A percentile compares a stretch with the other conserved stretches of the same genome.
Conservation (phyloP, 148 eudicot species). For the Vaccinium corymbosum region DNA sequence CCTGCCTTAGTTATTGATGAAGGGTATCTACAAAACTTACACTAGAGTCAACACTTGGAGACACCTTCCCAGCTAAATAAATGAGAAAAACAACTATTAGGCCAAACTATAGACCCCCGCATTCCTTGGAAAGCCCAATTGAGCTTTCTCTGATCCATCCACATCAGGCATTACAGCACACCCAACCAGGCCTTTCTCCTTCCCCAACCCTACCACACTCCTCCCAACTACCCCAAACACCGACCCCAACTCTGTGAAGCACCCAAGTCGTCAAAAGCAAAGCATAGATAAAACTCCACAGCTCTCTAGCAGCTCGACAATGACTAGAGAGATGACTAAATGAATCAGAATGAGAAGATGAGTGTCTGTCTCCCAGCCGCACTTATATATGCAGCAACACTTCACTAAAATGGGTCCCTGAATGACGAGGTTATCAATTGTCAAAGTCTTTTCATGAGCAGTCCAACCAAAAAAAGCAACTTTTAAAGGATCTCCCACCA, state of each 20-base stretch:
- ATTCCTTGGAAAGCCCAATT: not conserved
- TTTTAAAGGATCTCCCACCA: not conserved
- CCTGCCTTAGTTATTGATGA: not conserved
- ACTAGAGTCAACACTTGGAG: not conserved
- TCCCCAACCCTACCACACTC: not conserved
- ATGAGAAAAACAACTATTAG: not conserved
- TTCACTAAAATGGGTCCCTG: not conserved
- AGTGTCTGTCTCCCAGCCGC: not conserved
- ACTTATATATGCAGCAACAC: not conserved
- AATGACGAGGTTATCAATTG: not conserved
- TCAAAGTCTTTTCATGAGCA: not conserved
- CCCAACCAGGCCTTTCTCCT: not conserved
- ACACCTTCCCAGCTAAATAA: not conserved
- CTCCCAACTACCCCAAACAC: not conserved
- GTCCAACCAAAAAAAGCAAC: not conserved
- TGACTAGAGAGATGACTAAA: not conserved
- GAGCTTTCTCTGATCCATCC: not conserved
- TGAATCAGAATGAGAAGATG: constrained; percentile 1
- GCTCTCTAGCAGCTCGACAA: not conserved
- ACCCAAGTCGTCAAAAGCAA: not conserved
- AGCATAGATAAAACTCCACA: not conserved
- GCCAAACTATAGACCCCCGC: not conserved
- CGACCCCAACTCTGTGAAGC: not conserved
- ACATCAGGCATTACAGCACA: not conserved
- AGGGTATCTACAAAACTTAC: not conserved